phyloP scores from a whole-genome alignment of 345 rosid genomes.

The Lepidium sativum region DNA sequence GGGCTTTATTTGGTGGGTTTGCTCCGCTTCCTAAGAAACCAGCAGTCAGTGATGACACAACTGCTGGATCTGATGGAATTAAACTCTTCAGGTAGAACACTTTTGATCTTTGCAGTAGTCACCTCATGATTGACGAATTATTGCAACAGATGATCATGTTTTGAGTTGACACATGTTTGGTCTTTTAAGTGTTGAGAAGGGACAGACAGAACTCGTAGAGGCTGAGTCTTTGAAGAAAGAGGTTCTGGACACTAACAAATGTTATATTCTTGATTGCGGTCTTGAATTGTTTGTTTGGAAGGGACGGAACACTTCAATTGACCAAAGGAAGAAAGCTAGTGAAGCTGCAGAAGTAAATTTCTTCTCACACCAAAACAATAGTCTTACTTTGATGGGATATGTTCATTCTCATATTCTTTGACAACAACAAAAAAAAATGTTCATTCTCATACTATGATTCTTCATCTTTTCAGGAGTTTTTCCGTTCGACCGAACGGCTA shows the following conservation, averaged over 20 bases:
- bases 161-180: constrained; percentile 27
- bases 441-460: background rate
- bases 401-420: background rate
- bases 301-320: constrained; percentile 80
- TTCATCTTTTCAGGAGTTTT: constrained; percentile 47
- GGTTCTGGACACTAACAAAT: constrained; percentile 66
- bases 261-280: constrained; percentile 84
- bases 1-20: constrained; percentile 96
- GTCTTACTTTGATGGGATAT: background rate
- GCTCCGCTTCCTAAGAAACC: constrained; percentile 96
- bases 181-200: constrained; percentile 71
- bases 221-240: constrained; percentile 66
- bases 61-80: constrained; percentile 34
- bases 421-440: too few relatives aligned
- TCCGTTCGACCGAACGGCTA: constrained; percentile 42
- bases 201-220: constrained; percentile 60
- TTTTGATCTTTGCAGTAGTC: background rate
- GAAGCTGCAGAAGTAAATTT: constrained; percentile 67
- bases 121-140: background rate
- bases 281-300: constrained; percentile 86
- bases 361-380: background rate
- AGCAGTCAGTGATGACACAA: constrained; percentile 41
- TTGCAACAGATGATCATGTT: background rate
- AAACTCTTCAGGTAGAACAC: constrained; percentile 56
- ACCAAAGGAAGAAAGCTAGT: constrained; percentile 79